Base-by-base conservation (phyloP, 2,329 filamentous ascomycete species). In the Aspergillus spinulosporus region DNA sequence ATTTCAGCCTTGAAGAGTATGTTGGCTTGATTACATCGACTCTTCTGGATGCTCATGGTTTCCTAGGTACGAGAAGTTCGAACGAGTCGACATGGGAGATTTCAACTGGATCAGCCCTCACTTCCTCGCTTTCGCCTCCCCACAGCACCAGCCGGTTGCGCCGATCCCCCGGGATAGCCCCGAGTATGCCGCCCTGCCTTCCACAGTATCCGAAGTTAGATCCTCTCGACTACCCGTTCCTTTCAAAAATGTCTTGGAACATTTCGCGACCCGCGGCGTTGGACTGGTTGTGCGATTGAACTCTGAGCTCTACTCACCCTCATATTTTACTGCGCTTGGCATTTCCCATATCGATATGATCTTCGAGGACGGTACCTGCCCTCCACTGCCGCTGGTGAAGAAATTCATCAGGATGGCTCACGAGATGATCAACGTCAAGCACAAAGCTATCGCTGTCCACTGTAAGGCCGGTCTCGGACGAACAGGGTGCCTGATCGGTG, bases 301-400 rank as follows among this genome's bases (percentile, higher is more conserved):
- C 79, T 97, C 92, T 0, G 89, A 92, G 63, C 84, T 99, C 5
- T 99, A 99, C 80, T 96, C 90, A 0, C 90, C 94, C 0, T 92
- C 92, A n/a, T 97, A 93, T 78, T 99, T 99, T 74, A 94, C 93
- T 62, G 90, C 92, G 3, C 81, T 99, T 51, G 93, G 93, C 31
- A 97, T 99, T 69, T 88, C 92, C 67, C 94, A 99, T 72, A 81
- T 97, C 42, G 94, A 99, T 77, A 99, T 99, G 94, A 97, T 99
- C 68, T 99, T 99, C 70, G 94, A 97, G 68, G 94, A 99, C 67
- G 94, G 94, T 62, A 99, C 94, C 3, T 99, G 94, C 73, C 94
- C 94, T 21, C 87, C 91, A 1, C 80, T 99, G 51, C 85, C 85
- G 14, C 87, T 92, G n/a, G 94, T 99, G 29, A 87, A 90, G 64